A percentile compares a stretch with the other conserved stretches of the same genome.
phyloP scores from a whole-genome alignment of 805 yeast genomes.

The Torulaspora maleeae region DNA sequence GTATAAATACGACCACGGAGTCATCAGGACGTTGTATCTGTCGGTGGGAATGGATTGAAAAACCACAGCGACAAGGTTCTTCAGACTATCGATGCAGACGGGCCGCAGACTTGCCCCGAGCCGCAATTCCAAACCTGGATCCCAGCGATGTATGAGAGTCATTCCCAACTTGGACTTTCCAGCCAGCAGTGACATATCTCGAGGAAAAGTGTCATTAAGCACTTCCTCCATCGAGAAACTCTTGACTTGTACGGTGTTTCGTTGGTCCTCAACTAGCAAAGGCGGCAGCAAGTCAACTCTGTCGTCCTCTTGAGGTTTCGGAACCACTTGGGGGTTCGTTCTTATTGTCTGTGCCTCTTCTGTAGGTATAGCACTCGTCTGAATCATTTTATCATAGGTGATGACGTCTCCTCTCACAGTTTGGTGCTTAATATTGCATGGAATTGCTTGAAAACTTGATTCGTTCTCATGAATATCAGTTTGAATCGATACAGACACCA shows the following conservation, averaged over 20 bases:
- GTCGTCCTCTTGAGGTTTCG: neutral
- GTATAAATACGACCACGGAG: constrained; percentile 12
- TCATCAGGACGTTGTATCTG: neutral
- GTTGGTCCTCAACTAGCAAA: constrained; percentile 12
- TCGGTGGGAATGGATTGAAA: constrained; percentile 10
- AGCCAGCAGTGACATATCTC: neutral
- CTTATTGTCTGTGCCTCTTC: neutral
- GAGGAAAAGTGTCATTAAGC: constrained; percentile 7
- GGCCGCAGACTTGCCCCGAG: constrained; percentile 5
- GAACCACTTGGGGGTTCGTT: neutral
- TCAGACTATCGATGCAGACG: constrained; percentile 13
- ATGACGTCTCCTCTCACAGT: constrained; percentile 5
- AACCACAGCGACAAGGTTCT: constrained; percentile 10
- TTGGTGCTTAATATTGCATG: neutral
- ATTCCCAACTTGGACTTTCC: neutral
- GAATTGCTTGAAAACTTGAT: neutral
- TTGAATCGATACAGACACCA: constrained; percentile 21
- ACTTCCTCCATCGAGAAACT: constrained; percentile 17
- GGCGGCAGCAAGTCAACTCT: constrained; percentile 1
- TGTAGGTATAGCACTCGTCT: constrained; percentile 16
- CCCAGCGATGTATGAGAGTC: constrained; percentile 1
- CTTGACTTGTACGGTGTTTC: constrained; percentile 8
- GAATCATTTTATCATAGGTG: constrained; percentile 27
- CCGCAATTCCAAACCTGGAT: neutral
- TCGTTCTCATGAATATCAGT: constrained; percentile 16